These are phyloP conservation scores for Sclerotinia borealis DNA, from an alignment of 2,329 filamentous ascomycete genomes.

Conservation along the genomic window DNA sequence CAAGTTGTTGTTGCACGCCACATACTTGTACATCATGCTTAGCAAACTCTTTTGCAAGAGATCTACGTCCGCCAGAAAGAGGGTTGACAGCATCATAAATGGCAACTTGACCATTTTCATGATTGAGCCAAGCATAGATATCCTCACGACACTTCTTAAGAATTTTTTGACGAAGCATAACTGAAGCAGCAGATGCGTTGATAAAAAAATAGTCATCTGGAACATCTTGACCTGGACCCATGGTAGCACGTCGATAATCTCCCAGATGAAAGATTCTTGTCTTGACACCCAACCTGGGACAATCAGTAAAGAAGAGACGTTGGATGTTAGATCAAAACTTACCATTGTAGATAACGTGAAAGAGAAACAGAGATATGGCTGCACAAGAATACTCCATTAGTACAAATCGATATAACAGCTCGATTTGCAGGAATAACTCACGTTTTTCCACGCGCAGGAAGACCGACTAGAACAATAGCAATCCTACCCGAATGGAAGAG, in stretches of 20 bases:
- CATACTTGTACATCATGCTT: conserved; percentile 86
- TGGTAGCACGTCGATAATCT: conserved; percentile 88
- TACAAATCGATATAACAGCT: not conserved
- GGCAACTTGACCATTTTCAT: conserved; percentile 95
- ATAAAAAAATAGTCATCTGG: conserved; percentile 98
- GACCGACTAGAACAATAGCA: conserved; percentile 92
- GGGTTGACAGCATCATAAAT: conserved; percentile 99
- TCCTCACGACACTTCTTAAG: conserved; percentile 96
- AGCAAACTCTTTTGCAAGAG: conserved; percentile 91
- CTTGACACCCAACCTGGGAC: conserved; percentile 82
- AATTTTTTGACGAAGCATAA: conserved; percentile 94
- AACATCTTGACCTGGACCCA: conserved; percentile 75
- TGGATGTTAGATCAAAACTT: conserved; percentile 28
- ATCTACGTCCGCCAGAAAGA: conserved; percentile 70
- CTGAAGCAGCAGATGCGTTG: conserved; percentile 83
- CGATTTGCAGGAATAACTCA: conserved; percentile 38
- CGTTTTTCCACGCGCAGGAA: conserved; percentile 94
- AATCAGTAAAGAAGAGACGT: conserved; percentile 2
- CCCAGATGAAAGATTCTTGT: conserved; percentile 96
- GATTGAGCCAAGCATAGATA: conserved; percentile 92
- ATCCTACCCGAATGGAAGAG: conserved; percentile 97
- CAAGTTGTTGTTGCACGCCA: conserved; percentile 15
- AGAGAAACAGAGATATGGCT: conserved; percentile 94
- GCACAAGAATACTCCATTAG: not conserved
- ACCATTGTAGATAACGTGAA: conserved; percentile 89